Evolutionary conservation across 2,329 filamentous ascomycete genomes (phyloP), one percentile per base, ranked within the genome.

Genomic region (Aureobasidium sp.): DNA sequence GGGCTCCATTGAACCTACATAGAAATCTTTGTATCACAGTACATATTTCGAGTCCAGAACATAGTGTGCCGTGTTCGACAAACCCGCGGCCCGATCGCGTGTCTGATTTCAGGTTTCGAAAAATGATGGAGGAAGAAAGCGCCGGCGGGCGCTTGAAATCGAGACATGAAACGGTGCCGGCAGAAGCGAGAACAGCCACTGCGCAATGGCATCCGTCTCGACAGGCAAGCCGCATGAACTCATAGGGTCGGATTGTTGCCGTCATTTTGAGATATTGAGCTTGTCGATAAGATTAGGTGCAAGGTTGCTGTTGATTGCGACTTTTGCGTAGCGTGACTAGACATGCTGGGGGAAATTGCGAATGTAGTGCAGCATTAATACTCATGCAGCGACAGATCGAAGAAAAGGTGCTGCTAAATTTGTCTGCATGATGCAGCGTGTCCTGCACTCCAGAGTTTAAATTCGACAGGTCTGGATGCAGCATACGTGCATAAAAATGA

Each of bases 91-190:
- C 39, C 52, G 52, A 39, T 11, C 29, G 36, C 39, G 7, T 45
- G 39, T 34, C 27, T 27, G 29, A 5, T 45, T 57, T 29, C 39
- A 57, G n/a, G 53, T 57, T 45, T 45, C 53, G 21, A 36, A 27
- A 27, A 7, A 21, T 42, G 37, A 34, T 45, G 53, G 39, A 57
- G 52, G 25, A 25, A 34, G 41, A 36, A 29, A 21, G 21, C 21
- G 21, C 21, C 16, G 41, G 9, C 32, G 25, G 30, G 41, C 41
- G 39, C 41, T 57, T 57, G 53, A 11, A 42, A 9, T 16, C 3
- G 34, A 37, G 52, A 27, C 37, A 55, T 55, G 52, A 55, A 55
- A 55, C 52, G 52, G 39, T 34, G 5, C 52, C 52, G 39, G 52
- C 41, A n/a, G 45, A 21, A 21, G 21, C 21, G 53, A 25, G 30